phyloP scores from a whole-genome alignment of 2,329 filamentous ascomycete species.

The Byssothecium circinans region DNA sequence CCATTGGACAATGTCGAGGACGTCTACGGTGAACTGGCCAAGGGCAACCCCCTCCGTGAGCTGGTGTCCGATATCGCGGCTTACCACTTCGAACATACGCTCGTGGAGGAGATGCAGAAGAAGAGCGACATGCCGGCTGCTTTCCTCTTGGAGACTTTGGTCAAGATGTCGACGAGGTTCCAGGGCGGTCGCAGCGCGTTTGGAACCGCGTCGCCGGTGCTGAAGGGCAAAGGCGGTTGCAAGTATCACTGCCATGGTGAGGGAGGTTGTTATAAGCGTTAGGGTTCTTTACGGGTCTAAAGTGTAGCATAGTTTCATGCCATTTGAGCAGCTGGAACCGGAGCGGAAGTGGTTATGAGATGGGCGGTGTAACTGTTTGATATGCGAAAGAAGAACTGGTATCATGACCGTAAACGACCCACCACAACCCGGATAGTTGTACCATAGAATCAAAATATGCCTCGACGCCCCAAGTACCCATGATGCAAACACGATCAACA shows the following conservation, averaged over 20 bases:
- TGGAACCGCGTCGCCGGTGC: background rate
- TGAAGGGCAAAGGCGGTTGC: background rate
- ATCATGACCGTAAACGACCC: too few species aligned
- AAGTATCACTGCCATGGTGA: conserved; percentile 9
- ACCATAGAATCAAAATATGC: too few species aligned
- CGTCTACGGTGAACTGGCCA: conserved; percentile 1
- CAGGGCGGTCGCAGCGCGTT: background rate
- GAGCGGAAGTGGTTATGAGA: too few species aligned
- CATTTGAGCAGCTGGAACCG: too few species aligned
- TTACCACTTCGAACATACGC: background rate
- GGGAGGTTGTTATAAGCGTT: conserved; percentile 1
- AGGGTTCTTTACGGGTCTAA: too few species aligned
- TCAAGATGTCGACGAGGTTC: conserved; percentile 5
- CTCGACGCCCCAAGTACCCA: too few species aligned
- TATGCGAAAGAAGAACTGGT: too few species aligned
- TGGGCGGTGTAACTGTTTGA: too few species aligned
- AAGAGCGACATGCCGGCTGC: background rate
- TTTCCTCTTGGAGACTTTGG: background rate
- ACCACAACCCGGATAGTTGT: too few species aligned
- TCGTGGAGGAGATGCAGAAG: background rate
- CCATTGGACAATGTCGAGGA: conserved; percentile 1
- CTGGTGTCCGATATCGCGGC: conserved; percentile 1
- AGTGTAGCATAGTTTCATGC: too few species aligned
- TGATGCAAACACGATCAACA: too few species aligned
- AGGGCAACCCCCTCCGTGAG: background rate